These are phyloP conservation scores for Marsdenia floribunda DNA, from an alignment of 257 asterid species.

Conservation along the genomic window DNA sequence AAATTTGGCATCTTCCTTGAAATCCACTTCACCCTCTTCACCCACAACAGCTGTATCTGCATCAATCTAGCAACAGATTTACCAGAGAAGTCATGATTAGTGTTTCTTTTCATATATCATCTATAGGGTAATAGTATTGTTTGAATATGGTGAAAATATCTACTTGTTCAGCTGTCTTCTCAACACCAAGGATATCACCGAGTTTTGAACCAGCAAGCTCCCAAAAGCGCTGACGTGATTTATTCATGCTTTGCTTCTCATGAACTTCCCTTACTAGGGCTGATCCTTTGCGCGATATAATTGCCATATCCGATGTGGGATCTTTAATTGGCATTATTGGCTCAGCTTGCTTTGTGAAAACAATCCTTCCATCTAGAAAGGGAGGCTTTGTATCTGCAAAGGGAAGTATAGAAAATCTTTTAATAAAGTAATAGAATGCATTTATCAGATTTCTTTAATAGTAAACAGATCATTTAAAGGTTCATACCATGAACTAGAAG, in stretches of 20 bases:
- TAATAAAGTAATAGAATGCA: not conserved
- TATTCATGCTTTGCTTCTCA: slow-evolving; percentile 86
- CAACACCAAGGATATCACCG: slow-evolving; percentile 94
- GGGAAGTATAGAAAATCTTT: slow-evolving; percentile 7
- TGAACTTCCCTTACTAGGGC: slow-evolving; percentile 80
- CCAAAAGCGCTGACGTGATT: slow-evolving; percentile 98
- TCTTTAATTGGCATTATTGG: slow-evolving; percentile 93
- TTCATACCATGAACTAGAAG: slow-evolving; percentile 90
- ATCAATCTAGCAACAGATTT: slow-evolving; percentile 60
- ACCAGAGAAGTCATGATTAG: slow-evolving; percentile 20
- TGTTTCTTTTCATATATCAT: slow-evolving; percentile 4
- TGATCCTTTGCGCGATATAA: slow-evolving; percentile 94
- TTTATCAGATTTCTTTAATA: not conserved
- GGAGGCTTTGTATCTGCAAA: slow-evolving; percentile 92
- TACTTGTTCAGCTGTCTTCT: slow-evolving; percentile 91
- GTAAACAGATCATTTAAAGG: not conserved
- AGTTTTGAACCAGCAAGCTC: slow-evolving; percentile 98
- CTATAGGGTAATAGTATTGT: not conserved
- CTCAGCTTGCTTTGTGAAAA: slow-evolving; percentile 90
- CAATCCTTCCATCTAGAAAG: slow-evolving; percentile 94
- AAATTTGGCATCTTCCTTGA: slow-evolving; percentile 88
- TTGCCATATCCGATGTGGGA: slow-evolving; percentile 98
- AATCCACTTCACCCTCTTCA: slow-evolving; percentile 94
- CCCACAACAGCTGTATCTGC: slow-evolving; percentile 97
- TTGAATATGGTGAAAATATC: slow-evolving; percentile 14